phyloP scores from a whole-genome alignment of 1,284 basidiomycete species.

The Cryptococcus sp. region DNA sequence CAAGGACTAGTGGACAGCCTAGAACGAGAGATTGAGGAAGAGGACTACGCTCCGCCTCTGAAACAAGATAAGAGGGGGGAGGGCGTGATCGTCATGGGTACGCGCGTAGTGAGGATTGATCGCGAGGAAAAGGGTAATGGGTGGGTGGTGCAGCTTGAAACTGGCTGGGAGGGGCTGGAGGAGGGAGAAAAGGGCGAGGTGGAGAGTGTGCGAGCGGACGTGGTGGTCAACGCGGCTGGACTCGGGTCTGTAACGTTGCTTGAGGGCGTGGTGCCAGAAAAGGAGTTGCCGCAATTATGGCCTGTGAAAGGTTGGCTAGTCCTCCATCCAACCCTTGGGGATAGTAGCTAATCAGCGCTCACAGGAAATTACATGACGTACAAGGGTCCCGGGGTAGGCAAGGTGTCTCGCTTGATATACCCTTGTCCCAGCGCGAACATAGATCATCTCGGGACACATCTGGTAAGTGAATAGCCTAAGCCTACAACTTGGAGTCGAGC shows the following conservation, averaged over 20 bases:
- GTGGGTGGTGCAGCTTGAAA: slow-evolving; percentile 66
- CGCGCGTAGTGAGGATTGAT: slow-evolving; percentile 86
- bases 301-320: slow-evolving; percentile 62
- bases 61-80: slow-evolving; percentile 34
- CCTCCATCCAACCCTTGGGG: neutral
- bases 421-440: slow-evolving; percentile 71
- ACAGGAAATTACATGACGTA: slow-evolving; percentile 81
- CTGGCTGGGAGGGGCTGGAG: slow-evolving; percentile 61
- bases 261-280: slow-evolving; percentile 65
- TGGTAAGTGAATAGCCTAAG: slow-evolving; percentile 47
- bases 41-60: slow-evolving; percentile 25
- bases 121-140: slow-evolving; percentile 52
- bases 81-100: slow-evolving; percentile 78
- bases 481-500: neutral
- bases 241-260: slow-evolving; percentile 71
- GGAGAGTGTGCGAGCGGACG: slow-evolving; percentile 78
- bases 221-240: slow-evolving; percentile 85
- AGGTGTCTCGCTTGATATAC: slow-evolving; percentile 79
- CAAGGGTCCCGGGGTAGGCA: slow-evolving; percentile 66
- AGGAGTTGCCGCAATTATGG: slow-evolving; percentile 66
- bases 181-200: slow-evolving; percentile 46
- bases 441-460: slow-evolving; percentile 80
- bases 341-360: slow-evolving; percentile 22
- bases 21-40: slow-evolving; percentile 68
- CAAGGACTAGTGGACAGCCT: slow-evolving; percentile 78